These are phyloP conservation scores for Beauveria rudraprayagi DNA, from an alignment of 2,329 filamentous ascomycete genomes.

Conservation along the genomic window DNA sequence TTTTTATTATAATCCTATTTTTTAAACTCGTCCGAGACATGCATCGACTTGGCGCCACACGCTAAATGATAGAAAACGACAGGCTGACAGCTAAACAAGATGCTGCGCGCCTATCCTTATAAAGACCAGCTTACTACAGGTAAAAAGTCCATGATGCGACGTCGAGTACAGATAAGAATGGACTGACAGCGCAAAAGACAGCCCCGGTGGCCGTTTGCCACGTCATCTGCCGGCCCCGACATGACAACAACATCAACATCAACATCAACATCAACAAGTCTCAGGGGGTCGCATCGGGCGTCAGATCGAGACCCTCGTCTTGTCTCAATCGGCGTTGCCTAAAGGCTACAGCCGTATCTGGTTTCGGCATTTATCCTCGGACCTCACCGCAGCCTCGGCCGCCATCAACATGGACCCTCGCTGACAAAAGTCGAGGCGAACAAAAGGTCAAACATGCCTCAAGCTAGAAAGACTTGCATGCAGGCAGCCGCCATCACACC, in stretches of 20 bases:
- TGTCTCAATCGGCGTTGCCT: neutral
- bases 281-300: neutral
- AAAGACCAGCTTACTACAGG: too few relatives aligned
- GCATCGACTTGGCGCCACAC: constrained; percentile 5
- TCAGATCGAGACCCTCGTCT: neutral
- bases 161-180: neutral
- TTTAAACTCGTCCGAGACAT: constrained; percentile 2
- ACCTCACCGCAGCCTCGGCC: neutral
- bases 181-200: neutral
- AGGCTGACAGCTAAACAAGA: neutral
- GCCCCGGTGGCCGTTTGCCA: neutral
- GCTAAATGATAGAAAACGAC: neutral
- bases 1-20: neutral
- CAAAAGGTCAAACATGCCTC: neutral
- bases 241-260: too few relatives aligned
- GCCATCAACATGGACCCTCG: neutral
- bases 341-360: too few relatives aligned
- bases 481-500: neutral
- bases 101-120: neutral
- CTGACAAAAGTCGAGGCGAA: neutral
- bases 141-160: neutral
- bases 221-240: neutral
- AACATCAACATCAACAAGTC: neutral
- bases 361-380: neutral
- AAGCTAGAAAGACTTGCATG: neutral